Conservation (phyloP, 345 rosid species). For the Schrenkiella parvula region DNA sequence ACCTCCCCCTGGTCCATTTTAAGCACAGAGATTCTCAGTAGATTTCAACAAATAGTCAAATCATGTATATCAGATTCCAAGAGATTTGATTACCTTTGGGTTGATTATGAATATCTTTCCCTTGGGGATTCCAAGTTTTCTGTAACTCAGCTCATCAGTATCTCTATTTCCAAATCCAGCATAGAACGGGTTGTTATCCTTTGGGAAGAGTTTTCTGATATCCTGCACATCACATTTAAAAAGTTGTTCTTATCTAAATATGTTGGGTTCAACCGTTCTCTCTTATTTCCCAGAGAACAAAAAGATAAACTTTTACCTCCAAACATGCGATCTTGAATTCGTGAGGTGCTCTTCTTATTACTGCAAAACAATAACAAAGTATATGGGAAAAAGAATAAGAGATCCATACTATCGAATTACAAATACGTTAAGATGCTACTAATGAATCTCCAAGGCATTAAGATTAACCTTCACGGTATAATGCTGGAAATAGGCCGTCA, state of each 20-base stretch:
- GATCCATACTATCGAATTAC: neutral
- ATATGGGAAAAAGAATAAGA: neutral
- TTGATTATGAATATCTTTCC: slow-evolving; percentile 90
- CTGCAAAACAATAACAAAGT: slow-evolving; percentile 38
- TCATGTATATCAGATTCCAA: neutral
- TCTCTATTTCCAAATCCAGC: slow-evolving; percentile 95
- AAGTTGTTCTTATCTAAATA: neutral
- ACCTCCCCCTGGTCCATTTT: slow-evolving; percentile 68
- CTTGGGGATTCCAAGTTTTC: slow-evolving; percentile 86
- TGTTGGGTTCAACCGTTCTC: neutral
- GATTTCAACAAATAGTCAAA: neutral
- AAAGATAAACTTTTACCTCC: slow-evolving; percentile 45
- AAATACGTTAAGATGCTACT: neutral
- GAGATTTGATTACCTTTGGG: slow-evolving; percentile 59
- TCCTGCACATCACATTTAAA: slow-evolving; percentile 44
- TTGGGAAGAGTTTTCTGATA: slow-evolving; percentile 78
- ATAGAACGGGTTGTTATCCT: slow-evolving; percentile 85
- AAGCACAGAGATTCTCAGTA: neutral
- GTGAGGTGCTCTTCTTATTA: slow-evolving; percentile 91
- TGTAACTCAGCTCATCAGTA: slow-evolving; percentile 87
- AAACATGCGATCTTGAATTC: slow-evolving; percentile 94
- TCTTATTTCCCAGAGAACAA: neutral
- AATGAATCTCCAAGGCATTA: slow-evolving; percentile 12
- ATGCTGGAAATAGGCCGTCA: slow-evolving; percentile 84
- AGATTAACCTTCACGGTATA: slow-evolving; percentile 77